Conservation (phyloP, 2,329 filamentous ascomycete genomes). For the Talaromyces sp. region DNA sequence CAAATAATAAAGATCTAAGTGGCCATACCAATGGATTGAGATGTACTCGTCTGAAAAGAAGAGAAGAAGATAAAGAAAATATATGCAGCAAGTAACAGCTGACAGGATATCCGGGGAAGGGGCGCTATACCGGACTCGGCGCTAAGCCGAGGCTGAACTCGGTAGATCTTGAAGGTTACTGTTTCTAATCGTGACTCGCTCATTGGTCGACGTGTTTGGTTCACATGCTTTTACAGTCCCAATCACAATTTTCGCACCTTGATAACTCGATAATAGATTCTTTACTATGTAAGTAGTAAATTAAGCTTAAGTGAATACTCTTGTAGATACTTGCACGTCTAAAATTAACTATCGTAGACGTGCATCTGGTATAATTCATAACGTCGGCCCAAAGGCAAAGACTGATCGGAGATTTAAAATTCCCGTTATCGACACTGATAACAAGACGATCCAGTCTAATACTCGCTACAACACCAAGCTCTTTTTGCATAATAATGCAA, state of each 20-base stretch:
- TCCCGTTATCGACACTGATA: background rate
- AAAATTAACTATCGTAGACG: background rate
- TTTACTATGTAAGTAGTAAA: background rate
- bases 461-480: too few species aligned
- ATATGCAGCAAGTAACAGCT: background rate
- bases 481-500: background rate
- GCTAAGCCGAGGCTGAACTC: slow-evolving; percentile 12
- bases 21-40: background rate
- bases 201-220: background rate
- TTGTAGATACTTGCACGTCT: background rate
- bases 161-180: background rate
- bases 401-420: background rate
- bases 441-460: background rate
- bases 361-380: background rate
- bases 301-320: background rate
- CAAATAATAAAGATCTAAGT: background rate
- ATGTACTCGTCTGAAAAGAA: background rate
- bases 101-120: background rate
- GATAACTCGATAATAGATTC: background rate
- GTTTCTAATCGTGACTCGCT: background rate
- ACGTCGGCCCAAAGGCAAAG: background rate
- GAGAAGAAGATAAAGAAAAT: background rate
- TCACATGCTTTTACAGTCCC: background rate
- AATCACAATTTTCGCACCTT: background rate
- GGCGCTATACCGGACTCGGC: background rate